Conservation (phyloP, 2,329 filamentous ascomycete genomes). For the Trichoderma endophyticum region DNA sequence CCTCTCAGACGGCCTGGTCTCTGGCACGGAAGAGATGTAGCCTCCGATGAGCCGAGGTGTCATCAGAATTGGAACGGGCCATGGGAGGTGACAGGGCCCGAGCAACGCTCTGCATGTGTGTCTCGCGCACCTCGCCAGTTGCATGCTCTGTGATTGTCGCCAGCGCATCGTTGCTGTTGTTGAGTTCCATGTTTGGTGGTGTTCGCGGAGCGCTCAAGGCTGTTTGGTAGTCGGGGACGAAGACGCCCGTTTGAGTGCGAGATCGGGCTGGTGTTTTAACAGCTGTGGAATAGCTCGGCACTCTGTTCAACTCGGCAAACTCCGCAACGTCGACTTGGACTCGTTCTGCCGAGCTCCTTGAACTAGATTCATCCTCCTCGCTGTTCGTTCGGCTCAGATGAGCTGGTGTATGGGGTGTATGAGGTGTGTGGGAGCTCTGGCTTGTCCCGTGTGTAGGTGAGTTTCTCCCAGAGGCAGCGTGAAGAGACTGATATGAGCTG, state of each 20-base stretch:
- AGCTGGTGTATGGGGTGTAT: conserved; percentile 43
- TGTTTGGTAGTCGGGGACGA: conserved; percentile 65
- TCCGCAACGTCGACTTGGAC: conserved; percentile 57
- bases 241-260: conserved; percentile 46
- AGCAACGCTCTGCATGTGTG: neutral
- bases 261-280: conserved; percentile 61
- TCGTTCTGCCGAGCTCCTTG: conserved; percentile 55
- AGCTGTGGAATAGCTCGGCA: conserved; percentile 75
- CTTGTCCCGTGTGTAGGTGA: conserved; percentile 40
- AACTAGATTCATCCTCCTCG: conserved; percentile 48
- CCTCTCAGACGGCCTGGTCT: conserved; percentile 31
- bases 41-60: conserved; percentile 25
- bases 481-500: conserved; percentile 44
- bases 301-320: conserved; percentile 64
- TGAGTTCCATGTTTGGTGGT: conserved; percentile 38
- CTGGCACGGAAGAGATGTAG: conserved; percentile 37
- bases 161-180: conserved; percentile 29
- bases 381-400: conserved; percentile 54
- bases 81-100: neutral
- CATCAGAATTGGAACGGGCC: conserved; percentile 8
- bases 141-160: conserved; percentile 33
- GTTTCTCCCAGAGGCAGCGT: conserved; percentile 43
- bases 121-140: conserved; percentile 25
- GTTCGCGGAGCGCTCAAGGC: conserved; percentile 54
- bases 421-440: conserved; percentile 36